Evolutionary conservation across 768 basidiomycete species (phyloP).

Genomic region (Boletellus ananas): DNA sequence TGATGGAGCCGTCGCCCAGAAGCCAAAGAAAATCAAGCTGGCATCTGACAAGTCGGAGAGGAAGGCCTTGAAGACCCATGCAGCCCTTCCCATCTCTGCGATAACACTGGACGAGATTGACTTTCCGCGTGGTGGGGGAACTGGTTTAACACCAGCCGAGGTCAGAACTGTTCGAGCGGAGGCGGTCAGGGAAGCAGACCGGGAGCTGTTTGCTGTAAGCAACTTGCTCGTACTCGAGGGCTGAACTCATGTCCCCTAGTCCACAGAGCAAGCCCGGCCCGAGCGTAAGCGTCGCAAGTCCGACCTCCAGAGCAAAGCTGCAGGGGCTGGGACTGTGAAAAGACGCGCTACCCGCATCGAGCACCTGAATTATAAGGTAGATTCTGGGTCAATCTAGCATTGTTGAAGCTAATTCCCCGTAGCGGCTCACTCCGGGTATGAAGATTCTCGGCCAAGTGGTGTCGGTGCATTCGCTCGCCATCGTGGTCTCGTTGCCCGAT

Average conservation of each 20-base stretch:
- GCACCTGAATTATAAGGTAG: slow-evolving; percentile 90
- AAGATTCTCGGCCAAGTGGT: slow-evolving; percentile 86
- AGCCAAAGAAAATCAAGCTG: slow-evolving; percentile 61
- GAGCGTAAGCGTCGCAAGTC: slow-evolving; percentile 48
- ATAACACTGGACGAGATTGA: slow-evolving; percentile 69
- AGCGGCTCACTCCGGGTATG: slow-evolving; percentile 82
- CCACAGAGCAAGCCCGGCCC: slow-evolving; percentile 35
- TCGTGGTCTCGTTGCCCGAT: slow-evolving; percentile 92
- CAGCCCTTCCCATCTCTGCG: slow-evolving; percentile 35
- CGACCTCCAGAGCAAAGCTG: slow-evolving; percentile 34
- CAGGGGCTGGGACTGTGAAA: slow-evolving; percentile 27
- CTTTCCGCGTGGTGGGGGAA: slow-evolving; percentile 95
- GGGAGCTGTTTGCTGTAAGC: slow-evolving; percentile 69
- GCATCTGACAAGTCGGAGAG: slow-evolving; percentile 26
- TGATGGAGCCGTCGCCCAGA: slow-evolving; percentile 44
- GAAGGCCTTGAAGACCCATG: slow-evolving; percentile 22
- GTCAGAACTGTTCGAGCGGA: slow-evolving; percentile 83
- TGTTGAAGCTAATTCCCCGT: slow-evolving; percentile 8
- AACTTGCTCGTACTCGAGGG: background rate
- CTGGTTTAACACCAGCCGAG: slow-evolving; percentile 82
- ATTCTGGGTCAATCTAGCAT: background rate
- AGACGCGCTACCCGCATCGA: slow-evolving; percentile 71
- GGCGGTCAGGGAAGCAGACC: slow-evolving; percentile 78
- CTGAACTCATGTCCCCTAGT: slow-evolving; percentile 33
- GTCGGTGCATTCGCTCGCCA: slow-evolving; percentile 80